Base-by-base conservation (phyloP, 2,329 filamentous ascomycete species). In the Sporothrix sp. region DNA sequence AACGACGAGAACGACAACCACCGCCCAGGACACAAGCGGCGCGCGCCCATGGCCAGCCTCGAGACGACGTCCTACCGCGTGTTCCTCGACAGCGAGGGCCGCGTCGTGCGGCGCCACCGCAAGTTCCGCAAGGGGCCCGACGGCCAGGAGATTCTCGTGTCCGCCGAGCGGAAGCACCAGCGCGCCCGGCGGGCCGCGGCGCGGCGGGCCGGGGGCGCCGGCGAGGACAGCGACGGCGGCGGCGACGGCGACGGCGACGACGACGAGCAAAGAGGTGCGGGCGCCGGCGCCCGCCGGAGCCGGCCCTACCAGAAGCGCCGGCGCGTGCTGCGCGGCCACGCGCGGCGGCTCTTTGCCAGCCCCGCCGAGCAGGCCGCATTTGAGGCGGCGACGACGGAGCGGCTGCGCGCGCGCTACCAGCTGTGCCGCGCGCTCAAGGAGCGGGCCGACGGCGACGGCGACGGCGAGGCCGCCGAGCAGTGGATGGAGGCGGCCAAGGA, bases 401-500 rank as follows among this genome's bases (percentile, higher is more conserved):
- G 60, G 42, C 57, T 60, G 30, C 61, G 60, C 20, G 54, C 58
- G 27, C 66, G 72, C 51, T 75, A 71, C 57, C 65, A 69, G 51
- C 59, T 67, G 45, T 70, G 75, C 39, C 66, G 66, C 37, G 66
- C 68, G 21, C 58, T 75, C 16, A 70, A 61, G 51, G 55, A 56
- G 37, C 55, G 54, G 30, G 57, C 58, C 2, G 54, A 58, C 28
- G 64, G 62, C 14, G n/a, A n/a, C n/a, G 68, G 71, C 2, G 64
- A 71, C 20, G 57, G 63, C 10, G 69, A 71, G 8, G 69, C 76
- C n/a, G 64, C 72, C 6, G 59, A 63, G 2, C 58, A 63, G 4
- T 84, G 81, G 76, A 79, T 82, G 74, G 64, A 67, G 21, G 76
- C 76, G 5, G 79, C 79, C 0, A 72, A 71, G 59, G 71, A 76